Evolutionary conservation across 805 yeast genomes (phyloP), one percentile per base, ranked within the genome.

Genomic region (Priceomyces castillae): DNA sequence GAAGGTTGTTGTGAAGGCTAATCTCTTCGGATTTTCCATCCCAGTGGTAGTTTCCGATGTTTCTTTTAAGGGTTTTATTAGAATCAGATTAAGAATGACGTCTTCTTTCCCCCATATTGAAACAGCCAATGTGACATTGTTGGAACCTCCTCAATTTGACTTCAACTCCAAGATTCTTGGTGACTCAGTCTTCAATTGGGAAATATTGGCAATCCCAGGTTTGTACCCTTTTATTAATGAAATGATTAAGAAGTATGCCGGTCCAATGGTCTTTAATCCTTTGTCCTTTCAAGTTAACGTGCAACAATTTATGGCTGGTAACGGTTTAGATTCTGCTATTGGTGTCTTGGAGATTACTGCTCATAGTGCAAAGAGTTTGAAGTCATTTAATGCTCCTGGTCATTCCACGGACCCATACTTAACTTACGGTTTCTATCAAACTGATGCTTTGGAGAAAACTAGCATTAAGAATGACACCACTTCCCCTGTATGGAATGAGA

Each of bases 401-500:
- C 84, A 84, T 54, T 86, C 97, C 9, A 74, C 90, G 48, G 97
- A 94, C 61, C 99, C 99, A 9, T 95, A 89, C 65, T 73, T 90
- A 47, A 76, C 82, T 6, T 76, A 90, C 58, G 84, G 86, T 16
- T 80, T 81, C 57, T n/a, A n/a, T n/a, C 72, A 73, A 46, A 77
- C 77, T 41, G 59, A 66, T 12, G 80, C 77, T 34, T 72, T 83
- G 50, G 92, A 84, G 2, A 78, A 81, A 55, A 85, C 97, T 4
- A 77, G 79, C 44, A 77, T 80, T 52, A 84, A 82, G 51, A 62
- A 74, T 41, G 83, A 89, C 54, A 84, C 95, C 3, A 63, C 67
- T 48, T 65, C 70, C 33, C 98, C 99, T 9, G 77, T 74, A 4
- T 94, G 96, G 95, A 80, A 94, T 58, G 92, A 94, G 71, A 82